Evolutionary conservation across 176 grass and related monocot species (phyloP).

Genomic region (Oryza meyeriana): DNA sequence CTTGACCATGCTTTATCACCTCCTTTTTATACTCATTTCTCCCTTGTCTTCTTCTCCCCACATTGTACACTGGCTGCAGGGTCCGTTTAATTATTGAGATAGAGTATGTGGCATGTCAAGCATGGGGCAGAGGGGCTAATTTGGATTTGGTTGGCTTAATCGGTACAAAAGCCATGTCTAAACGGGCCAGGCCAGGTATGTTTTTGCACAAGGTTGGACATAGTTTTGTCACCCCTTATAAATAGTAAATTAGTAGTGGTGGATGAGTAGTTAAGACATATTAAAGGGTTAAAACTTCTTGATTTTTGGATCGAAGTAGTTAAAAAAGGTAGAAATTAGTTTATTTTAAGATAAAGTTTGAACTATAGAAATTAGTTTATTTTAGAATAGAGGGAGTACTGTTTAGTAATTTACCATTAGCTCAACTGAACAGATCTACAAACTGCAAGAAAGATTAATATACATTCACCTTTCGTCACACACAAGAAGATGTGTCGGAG

Average conservation of each 20-base stretch:
- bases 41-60: neutral
- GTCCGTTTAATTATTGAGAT: neutral
- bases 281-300: no score
- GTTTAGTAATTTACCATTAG: no score
- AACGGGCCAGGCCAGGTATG: neutral
- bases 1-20: neutral
- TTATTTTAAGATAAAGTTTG: no score
- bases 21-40: neutral
- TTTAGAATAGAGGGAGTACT: no score
- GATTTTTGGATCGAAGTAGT: no score
- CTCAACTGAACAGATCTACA: neutral
- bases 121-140: neutral
- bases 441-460: neutral
- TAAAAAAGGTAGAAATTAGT: no score
- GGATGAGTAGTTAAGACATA: no score
- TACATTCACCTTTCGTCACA: neutral
- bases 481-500: neutral
- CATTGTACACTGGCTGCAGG: neutral
- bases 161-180: neutral
- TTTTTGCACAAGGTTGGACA: conserved; percentile 4
- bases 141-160: neutral
- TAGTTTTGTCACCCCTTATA: neutral
- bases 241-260: no score
- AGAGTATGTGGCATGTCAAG: neutral
- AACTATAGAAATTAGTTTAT: no score